These are phyloP conservation scores for Solanum virginianum DNA, from an alignment of 257 asterid genomes.

Conservation along the genomic window DNA sequence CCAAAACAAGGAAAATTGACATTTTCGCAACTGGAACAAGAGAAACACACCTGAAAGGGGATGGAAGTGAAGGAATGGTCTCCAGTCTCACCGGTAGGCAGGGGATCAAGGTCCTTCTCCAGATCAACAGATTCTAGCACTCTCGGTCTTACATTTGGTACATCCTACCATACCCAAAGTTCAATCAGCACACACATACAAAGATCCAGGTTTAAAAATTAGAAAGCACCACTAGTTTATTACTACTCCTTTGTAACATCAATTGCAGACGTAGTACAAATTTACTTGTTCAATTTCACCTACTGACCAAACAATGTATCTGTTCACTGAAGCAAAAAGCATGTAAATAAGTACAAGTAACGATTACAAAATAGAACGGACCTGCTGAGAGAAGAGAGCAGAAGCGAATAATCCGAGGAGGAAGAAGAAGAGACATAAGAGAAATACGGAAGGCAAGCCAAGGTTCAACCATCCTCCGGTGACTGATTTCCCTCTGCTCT, in stretches of 20 bases:
- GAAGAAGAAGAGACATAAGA: conserved; percentile 10
- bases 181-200: background rate
- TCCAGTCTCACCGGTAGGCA: conserved; percentile 8
- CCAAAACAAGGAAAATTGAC: background rate
- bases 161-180: background rate
- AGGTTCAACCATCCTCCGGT: background rate
- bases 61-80: background rate
- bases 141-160: background rate
- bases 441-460: conserved; percentile 1
- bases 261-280: background rate
- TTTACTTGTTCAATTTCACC: background rate
- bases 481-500: background rate
- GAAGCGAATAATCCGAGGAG: conserved; percentile 9
- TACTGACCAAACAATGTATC: background rate
- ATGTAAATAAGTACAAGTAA: background rate
- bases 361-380: background rate
- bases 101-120: background rate
- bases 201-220: background rate
- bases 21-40: background rate
- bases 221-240: background rate
- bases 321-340: background rate
- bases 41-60: conserved; percentile 8
- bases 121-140: background rate
- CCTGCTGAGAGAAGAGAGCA: conserved; percentile 5
- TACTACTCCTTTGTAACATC: background rate